These are phyloP conservation scores for rapeseed (Brassica napus) DNA, from an alignment of 345 rosid species.

Conservation along the genomic window DNA sequence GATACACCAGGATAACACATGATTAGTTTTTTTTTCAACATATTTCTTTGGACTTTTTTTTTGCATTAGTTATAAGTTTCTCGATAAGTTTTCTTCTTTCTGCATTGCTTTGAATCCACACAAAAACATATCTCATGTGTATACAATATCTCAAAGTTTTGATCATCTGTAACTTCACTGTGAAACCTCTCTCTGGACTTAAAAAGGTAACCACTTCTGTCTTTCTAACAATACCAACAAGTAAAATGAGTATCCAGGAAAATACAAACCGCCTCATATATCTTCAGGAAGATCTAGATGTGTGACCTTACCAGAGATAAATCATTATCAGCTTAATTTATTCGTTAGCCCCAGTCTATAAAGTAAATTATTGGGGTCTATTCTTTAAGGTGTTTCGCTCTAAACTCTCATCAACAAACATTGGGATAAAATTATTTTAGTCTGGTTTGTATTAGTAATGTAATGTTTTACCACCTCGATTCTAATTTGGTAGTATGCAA, in stretches of 20 bases:
- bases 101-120: slow-evolving; percentile 39
- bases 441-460: background rate
- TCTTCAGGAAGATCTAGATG: background rate
- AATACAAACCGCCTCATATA: background rate
- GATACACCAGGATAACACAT: slow-evolving; percentile 35
- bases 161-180: slow-evolving; percentile 9
- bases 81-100: slow-evolving; percentile 39
- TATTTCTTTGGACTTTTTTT: slow-evolving; percentile 21
- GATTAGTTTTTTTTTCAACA: slow-evolving; percentile 2
- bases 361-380: background rate
- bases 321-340: background rate
- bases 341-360: background rate
- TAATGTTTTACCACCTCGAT: background rate
- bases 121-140: slow-evolving; percentile 19
- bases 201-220: background rate
- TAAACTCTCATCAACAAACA: background rate
- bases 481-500: background rate
- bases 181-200: background rate
- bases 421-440: background rate
- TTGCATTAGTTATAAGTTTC: slow-evolving; percentile 10
- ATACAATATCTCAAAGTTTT: slow-evolving; percentile 20
- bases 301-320: background rate
- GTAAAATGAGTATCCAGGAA: background rate
- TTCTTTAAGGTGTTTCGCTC: background rate
- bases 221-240: background rate